Evolutionary conservation across 768 basidiomycete species (phyloP).

Genomic region (Daedaleopsis nitida): DNA sequence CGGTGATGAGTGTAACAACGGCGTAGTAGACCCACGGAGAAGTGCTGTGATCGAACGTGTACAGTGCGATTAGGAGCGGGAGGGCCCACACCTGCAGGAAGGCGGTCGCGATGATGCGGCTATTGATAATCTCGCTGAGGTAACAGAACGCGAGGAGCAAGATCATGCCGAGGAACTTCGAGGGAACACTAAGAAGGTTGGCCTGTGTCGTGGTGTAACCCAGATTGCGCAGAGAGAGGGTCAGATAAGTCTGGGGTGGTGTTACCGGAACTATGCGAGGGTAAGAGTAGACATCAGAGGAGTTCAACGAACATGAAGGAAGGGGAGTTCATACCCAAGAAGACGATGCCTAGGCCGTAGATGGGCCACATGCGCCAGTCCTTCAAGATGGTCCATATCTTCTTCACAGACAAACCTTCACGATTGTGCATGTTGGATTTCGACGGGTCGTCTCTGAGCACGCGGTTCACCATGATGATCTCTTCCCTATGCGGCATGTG

Average conservation of each 20-base stretch:
- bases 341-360: constrained; percentile 56
- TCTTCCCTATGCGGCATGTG: constrained; percentile 48
- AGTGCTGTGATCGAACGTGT: constrained; percentile 49
- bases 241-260: constrained; percentile 64
- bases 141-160: constrained; percentile 45
- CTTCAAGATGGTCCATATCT: constrained; percentile 51
- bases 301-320: neutral
- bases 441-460: constrained; percentile 65
- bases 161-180: constrained; percentile 51
- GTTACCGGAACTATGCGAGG: constrained; percentile 50
- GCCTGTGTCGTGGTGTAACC: constrained; percentile 66
- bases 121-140: constrained; percentile 57
- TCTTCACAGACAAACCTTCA: constrained; percentile 52
- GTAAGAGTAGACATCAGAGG: constrained; percentile 1
- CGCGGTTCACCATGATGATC: constrained; percentile 61
- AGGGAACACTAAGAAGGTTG: constrained; percentile 65
- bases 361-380: constrained; percentile 72
- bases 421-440: constrained; percentile 75
- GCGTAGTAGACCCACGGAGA: constrained; percentile 61
- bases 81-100: constrained; percentile 63
- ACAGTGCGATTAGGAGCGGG: constrained; percentile 59
- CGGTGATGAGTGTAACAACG: constrained; percentile 56
- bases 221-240: constrained; percentile 59
- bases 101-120: constrained; percentile 56
- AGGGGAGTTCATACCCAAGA: constrained; percentile 49